These are phyloP conservation scores for Teratosphaeriaceae sp. DNA, from an alignment of 2,329 filamentous ascomycete genomes.

Conservation along the genomic window DNA sequence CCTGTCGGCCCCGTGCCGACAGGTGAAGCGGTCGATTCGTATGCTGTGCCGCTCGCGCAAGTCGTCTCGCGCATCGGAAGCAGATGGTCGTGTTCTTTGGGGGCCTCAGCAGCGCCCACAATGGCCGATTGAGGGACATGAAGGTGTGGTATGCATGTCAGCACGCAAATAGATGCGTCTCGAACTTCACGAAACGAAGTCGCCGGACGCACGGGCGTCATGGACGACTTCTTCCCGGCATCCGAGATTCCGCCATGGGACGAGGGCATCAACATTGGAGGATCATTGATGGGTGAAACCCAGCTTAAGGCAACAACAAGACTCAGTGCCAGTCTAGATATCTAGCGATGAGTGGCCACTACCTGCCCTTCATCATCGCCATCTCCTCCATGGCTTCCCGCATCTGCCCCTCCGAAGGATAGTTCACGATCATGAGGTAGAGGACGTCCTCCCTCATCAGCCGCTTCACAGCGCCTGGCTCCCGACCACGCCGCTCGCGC, in stretches of 20 bases:
- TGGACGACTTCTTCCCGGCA: too few species aligned
- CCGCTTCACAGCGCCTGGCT: constrained; percentile 11
- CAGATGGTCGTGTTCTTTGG: constrained; percentile 17
- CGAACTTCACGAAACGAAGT: too few species aligned
- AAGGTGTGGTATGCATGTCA: background rate
- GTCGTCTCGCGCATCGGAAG: constrained; percentile 21
- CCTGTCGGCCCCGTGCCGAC: constrained; percentile 15
- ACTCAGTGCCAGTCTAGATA: too few species aligned
- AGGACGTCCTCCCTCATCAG: constrained; percentile 36
- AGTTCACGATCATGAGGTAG: constrained; percentile 47
- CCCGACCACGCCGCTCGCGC: background rate
- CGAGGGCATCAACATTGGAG: too few species aligned
- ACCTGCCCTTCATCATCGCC: too few species aligned
- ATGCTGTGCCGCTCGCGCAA: constrained; percentile 15
- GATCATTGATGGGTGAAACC: too few species aligned
- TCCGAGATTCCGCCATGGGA: too few species aligned
- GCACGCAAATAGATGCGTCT: too few species aligned
- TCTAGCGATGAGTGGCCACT: too few species aligned
- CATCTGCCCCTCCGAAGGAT: constrained; percentile 42
- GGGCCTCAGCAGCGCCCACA: constrained; percentile 8
- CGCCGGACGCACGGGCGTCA: too few species aligned
- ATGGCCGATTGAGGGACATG: constrained; percentile 13
- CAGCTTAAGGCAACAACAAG: too few species aligned
- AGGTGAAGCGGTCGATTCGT: constrained; percentile 14
- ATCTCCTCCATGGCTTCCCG: constrained; percentile 18